Evolutionary conservation across 768 basidiomycete genomes (phyloP), one percentile per base, ranked within the genome.

Genomic region (Suillus brevipes): DNA sequence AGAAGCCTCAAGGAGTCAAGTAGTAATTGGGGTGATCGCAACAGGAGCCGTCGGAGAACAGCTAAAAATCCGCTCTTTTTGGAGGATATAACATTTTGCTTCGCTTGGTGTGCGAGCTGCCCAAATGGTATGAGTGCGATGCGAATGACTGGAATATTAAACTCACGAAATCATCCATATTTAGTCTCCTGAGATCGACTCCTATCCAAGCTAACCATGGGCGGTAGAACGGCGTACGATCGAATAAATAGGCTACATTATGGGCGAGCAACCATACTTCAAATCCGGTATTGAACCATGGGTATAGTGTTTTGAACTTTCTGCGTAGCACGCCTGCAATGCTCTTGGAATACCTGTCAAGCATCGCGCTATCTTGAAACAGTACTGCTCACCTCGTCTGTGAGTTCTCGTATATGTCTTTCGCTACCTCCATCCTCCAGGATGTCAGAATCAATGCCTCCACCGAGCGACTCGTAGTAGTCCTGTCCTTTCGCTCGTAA

Each of bases 181-280:
- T 86, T 62, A 95, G 81, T 50, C 97, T 85, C 43, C 92, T 88
- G 18, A 98, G 77, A 70, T 94, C 91, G 8, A 97, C 81, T 7
- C 93, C 90, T 52, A 95, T 84, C 90, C 91, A 91, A 28, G 85
- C 81, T 59, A 97, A 79, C 96, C 96, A 99, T 14, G 97, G 95
- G 69, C 96, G 86, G 77, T 97, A 95, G 72, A 88, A 90, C 6
- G 89, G 84, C 20, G 91, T 93, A 75, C 83, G 84, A 67, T 95
- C 94, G 72, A 97, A 98, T 16, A 98, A 82, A 78, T 97, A 99
- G 16, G 89, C 87, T 56, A 98, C 77, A 74, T 97, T 98, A 81
- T 87, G 94, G 5, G 83, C 77, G 8, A 98, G 82, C 62, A 96
- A 79, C 86, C 91, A 92, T n/a, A 88, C 64, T 76, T 99, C 96